These are phyloP conservation scores for Arthrinium puccinioides DNA, from an alignment of 2,329 filamentous ascomycete genomes.

Conservation along the genomic window DNA sequence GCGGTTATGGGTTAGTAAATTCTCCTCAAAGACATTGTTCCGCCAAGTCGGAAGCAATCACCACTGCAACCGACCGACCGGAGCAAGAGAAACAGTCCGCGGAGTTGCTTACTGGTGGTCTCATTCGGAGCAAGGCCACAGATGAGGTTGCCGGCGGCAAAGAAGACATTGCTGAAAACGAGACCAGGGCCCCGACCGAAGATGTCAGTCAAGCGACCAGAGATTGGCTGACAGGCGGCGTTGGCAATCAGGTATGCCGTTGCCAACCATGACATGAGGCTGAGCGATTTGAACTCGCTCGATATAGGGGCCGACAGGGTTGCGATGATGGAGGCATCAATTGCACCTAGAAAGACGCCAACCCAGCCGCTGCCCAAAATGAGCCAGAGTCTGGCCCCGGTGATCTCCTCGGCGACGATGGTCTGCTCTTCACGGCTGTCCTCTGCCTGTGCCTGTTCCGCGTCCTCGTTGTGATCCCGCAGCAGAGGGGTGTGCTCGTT, in stretches of 20 bases:
- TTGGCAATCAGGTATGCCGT: constrained; percentile 85
- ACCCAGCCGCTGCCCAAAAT: constrained; percentile 50
- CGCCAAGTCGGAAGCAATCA: too few relatives aligned
- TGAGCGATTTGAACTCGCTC: constrained; percentile 73
- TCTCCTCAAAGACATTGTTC: too few relatives aligned
- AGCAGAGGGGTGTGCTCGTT: constrained; percentile 18
- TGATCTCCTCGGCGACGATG: constrained; percentile 41
- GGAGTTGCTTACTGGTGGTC: too few relatives aligned
- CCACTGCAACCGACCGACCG: too few relatives aligned
- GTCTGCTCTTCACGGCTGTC: constrained; percentile 35
- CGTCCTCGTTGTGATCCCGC: constrained; percentile 2
- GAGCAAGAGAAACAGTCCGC: too few relatives aligned
- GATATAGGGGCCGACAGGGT: constrained; percentile 80
- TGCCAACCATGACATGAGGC: constrained; percentile 79
- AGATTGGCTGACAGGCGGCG: constrained; percentile 77
- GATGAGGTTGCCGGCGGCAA: constrained; percentile 72
- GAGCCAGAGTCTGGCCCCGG: constrained; percentile 39
- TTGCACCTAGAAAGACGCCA: constrained; percentile 56
- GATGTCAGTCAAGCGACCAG: constrained; percentile 81
- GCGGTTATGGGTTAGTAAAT: too few relatives aligned
- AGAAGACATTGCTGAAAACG: constrained; percentile 73
- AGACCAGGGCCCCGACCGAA: constrained; percentile 74
- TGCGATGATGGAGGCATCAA: constrained; percentile 77
- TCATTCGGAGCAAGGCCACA: constrained; percentile 66
- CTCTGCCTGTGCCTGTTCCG: constrained; percentile 8